Percentiles rank a stretch among this genome's conserved stretches.
Evolutionary conservation across 805 yeast genomes (phyloP).

Genomic region (Wickerhamiella cacticola): DNA sequence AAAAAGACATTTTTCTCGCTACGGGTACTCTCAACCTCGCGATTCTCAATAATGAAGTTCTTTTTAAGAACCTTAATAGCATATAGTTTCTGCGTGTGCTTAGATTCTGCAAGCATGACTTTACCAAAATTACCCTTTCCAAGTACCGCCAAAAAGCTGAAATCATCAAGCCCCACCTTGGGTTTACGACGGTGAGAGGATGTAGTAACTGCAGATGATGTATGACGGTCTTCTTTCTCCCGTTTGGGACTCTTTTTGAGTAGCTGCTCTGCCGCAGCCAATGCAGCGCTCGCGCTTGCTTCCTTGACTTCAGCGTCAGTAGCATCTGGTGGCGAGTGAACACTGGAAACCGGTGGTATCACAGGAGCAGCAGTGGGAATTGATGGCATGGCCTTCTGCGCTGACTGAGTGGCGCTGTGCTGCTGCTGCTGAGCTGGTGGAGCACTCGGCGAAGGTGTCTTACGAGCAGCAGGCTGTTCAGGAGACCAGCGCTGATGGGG

Average conservation of each 20-base stretch:
- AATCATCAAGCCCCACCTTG: slow-evolving; percentile 78
- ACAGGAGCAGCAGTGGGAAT: neutral
- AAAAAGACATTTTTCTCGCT: slow-evolving; percentile 88
- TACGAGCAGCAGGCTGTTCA: slow-evolving; percentile 5
- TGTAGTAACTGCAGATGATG: neutral
- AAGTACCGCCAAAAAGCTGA: slow-evolving; percentile 82
- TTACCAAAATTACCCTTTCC: slow-evolving; percentile 99
- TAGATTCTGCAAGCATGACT: slow-evolving; percentile 92
- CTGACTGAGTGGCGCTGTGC: neutral
- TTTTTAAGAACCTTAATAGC: slow-evolving; percentile 96
- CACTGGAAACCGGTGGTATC: neutral
- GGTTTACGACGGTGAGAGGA: slow-evolving; percentile 10
- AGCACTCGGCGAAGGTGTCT: slow-evolving; percentile 2
- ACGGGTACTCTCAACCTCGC: slow-evolving; percentile 88
- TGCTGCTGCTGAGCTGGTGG: neutral
- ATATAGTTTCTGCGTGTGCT: slow-evolving; percentile 66
- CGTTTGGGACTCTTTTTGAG: neutral
- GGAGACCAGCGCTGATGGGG: slow-evolving; percentile 8
- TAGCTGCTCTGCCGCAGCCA: slow-evolving; percentile 9
- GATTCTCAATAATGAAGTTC: slow-evolving; percentile 88
- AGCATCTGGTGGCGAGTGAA: neutral
- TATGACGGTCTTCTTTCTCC: neutral
- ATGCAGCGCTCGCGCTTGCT: slow-evolving; percentile 6
- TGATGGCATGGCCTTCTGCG: neutral
- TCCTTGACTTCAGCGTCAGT: slow-evolving; percentile 5